These are phyloP conservation scores for Magnolia changhungtana DNA, from an alignment of 164 flowering plant genomes.

Conservation along the genomic window DNA sequence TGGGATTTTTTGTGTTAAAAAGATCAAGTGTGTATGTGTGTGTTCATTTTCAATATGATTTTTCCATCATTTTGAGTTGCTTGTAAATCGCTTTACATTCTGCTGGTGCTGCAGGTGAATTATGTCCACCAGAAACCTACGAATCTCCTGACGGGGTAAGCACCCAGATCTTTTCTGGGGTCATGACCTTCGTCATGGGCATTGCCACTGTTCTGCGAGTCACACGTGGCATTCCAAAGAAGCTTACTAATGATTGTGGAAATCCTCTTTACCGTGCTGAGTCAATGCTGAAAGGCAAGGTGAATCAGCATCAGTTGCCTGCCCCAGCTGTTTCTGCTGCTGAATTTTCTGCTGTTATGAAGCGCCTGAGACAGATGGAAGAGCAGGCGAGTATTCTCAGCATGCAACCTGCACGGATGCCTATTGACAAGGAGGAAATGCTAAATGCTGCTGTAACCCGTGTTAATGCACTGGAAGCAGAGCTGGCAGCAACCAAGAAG, in stretches of 20 bases:
- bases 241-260: constrained; percentile 28
- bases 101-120: not conserved
- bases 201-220: constrained; percentile 45
- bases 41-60: not conserved
- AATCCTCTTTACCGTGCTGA: constrained; percentile 13
- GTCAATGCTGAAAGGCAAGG: constrained; percentile 24
- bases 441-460: constrained; percentile 90
- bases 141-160: constrained; percentile 42
- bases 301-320: constrained; percentile 42
- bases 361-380: constrained; percentile 71
- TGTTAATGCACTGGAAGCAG: constrained; percentile 88
- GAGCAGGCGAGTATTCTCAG: constrained; percentile 62
- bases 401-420: constrained; percentile 78
- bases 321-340: constrained; percentile 36
- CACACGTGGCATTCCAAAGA: constrained; percentile 38
- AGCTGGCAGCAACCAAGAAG: constrained; percentile 81
- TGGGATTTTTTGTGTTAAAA: not conserved
- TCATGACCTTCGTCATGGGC: constrained; percentile 62
- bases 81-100: not conserved
- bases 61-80: not conserved
- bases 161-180: constrained; percentile 34
- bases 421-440: constrained; percentile 81
- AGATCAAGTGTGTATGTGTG: not conserved
- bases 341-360: constrained; percentile 42
- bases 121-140: not conserved